Conservation (phyloP, 2,329 filamentous ascomycete species). For the Apiospora hydei region DNA sequence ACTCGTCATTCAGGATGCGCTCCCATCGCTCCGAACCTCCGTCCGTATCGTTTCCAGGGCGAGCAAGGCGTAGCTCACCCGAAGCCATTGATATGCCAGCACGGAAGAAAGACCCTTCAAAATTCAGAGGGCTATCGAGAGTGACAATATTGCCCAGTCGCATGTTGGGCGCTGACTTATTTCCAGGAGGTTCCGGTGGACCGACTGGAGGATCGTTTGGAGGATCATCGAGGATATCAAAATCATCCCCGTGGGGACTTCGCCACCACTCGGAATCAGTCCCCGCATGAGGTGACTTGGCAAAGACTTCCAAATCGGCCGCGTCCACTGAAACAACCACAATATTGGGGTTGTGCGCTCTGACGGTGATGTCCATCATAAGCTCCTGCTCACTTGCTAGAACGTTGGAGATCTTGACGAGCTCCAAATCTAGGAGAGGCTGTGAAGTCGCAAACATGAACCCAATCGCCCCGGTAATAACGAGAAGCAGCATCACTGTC, state of each 20-base stretch:
- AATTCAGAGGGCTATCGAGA: slow-evolving; percentile 87
- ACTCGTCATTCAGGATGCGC: slow-evolving; percentile 86
- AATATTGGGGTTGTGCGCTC: slow-evolving; percentile 91
- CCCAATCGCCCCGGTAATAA: slow-evolving; percentile 84
- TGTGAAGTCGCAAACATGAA: slow-evolving; percentile 94
- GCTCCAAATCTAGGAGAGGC: slow-evolving; percentile 78
- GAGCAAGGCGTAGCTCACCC: slow-evolving; percentile 81
- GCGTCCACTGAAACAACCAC: slow-evolving; percentile 86
- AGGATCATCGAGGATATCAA: slow-evolving; percentile 45
- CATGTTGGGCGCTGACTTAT: slow-evolving; percentile 78
- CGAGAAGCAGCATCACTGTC: slow-evolving; percentile 79
- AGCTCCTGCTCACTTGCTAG: slow-evolving; percentile 93
- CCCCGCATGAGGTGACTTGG: slow-evolving; percentile 90
- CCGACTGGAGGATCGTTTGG: slow-evolving; percentile 52
- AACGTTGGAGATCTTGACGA: slow-evolving; percentile 85
- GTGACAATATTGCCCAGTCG: slow-evolving; percentile 86
- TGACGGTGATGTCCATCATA: slow-evolving; percentile 90
- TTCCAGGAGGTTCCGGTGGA: slow-evolving; percentile 60
- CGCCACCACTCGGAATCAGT: slow-evolving; percentile 68
- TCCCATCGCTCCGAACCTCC: slow-evolving; percentile 90
- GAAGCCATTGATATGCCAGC: slow-evolving; percentile 74
- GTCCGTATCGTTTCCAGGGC: slow-evolving; percentile 88
- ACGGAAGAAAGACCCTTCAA: slow-evolving; percentile 89
- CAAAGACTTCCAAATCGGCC: slow-evolving; percentile 91
- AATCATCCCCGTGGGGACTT: slow-evolving; percentile 44